Evolutionary conservation across 176 grass and related monocot species (phyloP).

Genomic region (Zoysia pacifica): DNA sequence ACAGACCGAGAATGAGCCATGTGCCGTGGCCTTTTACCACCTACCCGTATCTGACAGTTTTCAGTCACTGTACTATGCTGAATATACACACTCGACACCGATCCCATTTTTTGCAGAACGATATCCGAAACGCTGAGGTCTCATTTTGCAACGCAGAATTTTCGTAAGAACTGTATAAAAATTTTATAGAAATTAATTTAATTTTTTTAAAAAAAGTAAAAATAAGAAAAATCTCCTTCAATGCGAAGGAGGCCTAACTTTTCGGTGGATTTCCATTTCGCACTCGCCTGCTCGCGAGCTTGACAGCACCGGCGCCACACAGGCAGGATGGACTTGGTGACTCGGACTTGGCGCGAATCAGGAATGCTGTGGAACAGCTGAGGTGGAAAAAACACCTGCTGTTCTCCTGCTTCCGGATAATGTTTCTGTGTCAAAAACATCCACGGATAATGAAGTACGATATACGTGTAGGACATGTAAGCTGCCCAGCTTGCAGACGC

Average conservation of each 20-base stretch:
- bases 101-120: background rate
- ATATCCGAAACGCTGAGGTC: background rate
- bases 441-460: background rate
- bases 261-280: background rate
- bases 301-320: constrained; percentile 33
- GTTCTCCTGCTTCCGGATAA: constrained; percentile 12
- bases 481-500: constrained; percentile 1
- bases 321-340: constrained; percentile 31
- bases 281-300: background rate
- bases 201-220: too few species aligned
- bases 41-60: background rate
- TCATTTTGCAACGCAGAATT: too few species aligned
- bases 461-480: background rate
- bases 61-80: background rate
- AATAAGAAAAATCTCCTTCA: too few species aligned
- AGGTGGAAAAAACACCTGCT: background rate
- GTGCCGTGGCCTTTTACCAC: background rate
- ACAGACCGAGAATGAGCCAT: too few species aligned
- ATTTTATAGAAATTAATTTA: too few species aligned
- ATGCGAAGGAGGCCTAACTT: too few species aligned
- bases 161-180: too few species aligned
- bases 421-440: background rate
- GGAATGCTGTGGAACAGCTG: constrained; percentile 14
- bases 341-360: constrained; percentile 18
- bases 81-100: background rate